Percentiles rank a stretch among this genome's conserved stretches.
phyloP scores from a whole-genome alignment of 2,329 filamentous ascomycete genomes.

The Penicillium sp. region DNA sequence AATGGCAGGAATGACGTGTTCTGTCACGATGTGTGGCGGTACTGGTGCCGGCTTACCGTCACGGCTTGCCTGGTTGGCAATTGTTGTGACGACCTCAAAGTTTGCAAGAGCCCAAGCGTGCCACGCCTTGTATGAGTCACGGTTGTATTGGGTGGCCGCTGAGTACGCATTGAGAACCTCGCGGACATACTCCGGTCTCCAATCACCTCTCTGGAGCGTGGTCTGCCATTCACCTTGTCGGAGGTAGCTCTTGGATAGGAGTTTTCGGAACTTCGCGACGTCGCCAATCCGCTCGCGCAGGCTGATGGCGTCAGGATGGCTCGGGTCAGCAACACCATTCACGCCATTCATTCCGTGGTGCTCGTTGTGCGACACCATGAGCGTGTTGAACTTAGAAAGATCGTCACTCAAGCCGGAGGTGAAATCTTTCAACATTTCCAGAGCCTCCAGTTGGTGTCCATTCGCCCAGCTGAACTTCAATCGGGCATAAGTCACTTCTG shows the following conservation, averaged over 20 bases:
- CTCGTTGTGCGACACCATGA: constrained; percentile 37
- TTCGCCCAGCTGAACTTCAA: constrained; percentile 96
- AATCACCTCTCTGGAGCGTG: constrained; percentile 78
- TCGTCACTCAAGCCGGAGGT: constrained; percentile 60
- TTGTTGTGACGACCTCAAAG: constrained; percentile 91
- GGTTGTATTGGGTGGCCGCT: constrained; percentile 89
- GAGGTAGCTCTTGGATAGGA: constrained; percentile 93
- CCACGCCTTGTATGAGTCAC: constrained; percentile 98
- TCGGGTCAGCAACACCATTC: constrained; percentile 48
- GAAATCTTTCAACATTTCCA: constrained; percentile 62
- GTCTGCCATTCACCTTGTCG: constrained; percentile 97
- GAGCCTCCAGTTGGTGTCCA: constrained; percentile 63
- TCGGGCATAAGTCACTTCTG: constrained; percentile 91
- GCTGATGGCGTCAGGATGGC: constrained; percentile 38
- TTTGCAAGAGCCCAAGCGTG: constrained; percentile 98
- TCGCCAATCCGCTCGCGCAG: constrained; percentile 46
- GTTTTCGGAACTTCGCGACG: constrained; percentile 59
- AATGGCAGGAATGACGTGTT: constrained; percentile 92
- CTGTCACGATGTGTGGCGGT: constrained; percentile 68
- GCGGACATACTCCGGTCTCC: constrained; percentile 80
- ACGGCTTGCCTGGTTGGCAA: constrained; percentile 65
- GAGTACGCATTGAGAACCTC: constrained; percentile 90
- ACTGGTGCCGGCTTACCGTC: constrained; percentile 49
- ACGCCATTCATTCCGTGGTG: constrained; percentile 47
- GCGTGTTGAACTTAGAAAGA: constrained; percentile 47